phyloP scores from a whole-genome alignment of 2,329 filamentous ascomycete species.

The Apiospora saccharicola region DNA sequence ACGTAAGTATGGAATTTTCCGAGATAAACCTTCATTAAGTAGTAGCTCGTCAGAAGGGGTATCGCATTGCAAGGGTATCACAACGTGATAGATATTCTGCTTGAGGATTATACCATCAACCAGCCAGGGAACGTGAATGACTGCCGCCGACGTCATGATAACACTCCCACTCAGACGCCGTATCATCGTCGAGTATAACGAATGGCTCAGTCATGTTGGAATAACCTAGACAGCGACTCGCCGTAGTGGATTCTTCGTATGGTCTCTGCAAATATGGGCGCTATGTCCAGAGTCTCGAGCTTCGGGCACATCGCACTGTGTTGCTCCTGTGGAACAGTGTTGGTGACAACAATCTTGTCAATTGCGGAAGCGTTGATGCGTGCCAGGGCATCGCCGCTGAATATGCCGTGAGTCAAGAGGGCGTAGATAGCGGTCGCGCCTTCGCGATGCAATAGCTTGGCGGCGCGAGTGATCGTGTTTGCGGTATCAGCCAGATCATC shows the following conservation, averaged over 20 bases:
- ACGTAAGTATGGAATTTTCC: neutral
- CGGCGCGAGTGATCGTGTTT: slow-evolving; percentile 95
- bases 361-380: slow-evolving; percentile 92
- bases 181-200: neutral
- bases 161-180: neutral
- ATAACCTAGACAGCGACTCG: slow-evolving; percentile 95
- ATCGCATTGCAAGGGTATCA: neutral
- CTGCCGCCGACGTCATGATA: neutral
- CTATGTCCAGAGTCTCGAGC: slow-evolving; percentile 90
- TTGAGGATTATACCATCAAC: neutral
- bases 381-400: slow-evolving; percentile 93
- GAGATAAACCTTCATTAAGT: neutral
- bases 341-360: slow-evolving; percentile 94
- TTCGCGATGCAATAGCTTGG: slow-evolving; percentile 95
- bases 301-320: slow-evolving; percentile 82
- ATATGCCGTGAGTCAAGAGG: slow-evolving; percentile 90
- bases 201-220: slow-evolving; percentile 64
- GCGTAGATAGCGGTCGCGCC: slow-evolving; percentile 92
- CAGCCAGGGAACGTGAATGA: neutral
- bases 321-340: slow-evolving; percentile 89
- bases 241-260: slow-evolving; percentile 97
- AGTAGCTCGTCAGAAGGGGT: neutral
- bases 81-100: neutral
- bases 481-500: slow-evolving; percentile 96
- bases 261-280: slow-evolving; percentile 91